Evolutionary conservation across 345 rosid species (phyloP), one percentile per base, ranked within the genome.

Genomic region (Syzygium jambos): DNA sequence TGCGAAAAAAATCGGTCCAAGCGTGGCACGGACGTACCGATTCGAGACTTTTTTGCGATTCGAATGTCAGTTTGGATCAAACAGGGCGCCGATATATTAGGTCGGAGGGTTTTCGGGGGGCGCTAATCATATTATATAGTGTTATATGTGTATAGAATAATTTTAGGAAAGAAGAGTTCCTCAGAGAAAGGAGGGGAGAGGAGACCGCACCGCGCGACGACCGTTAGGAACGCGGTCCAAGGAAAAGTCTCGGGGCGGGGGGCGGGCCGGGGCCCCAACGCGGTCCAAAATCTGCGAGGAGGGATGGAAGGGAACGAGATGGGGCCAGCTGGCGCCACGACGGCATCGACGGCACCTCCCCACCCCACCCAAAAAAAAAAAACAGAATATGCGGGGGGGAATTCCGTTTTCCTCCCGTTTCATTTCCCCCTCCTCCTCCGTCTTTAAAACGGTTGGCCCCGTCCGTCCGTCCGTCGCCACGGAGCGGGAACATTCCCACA

Each of bases 31-130:
- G 1, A 1, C 13, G 52, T 51, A 43, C 46, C 7, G 3, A 51
- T 51, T 10, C 11, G 52, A 51, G 3, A 51, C 1, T 3, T 51
- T 51, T 51, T 51, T 51, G 5, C 22, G 61, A 56, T 22, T 2
- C 23, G 61, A 22, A 56, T 9, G 27, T 27, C 4, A 25, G 29
- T 23, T 4, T 0, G 11, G 63, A 57, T 57, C 11, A 23, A 57
- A 4, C 4, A 23, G 0, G 0, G 29, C 63, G 23, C 25, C 2
- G 6, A 2, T 0, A 56, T 56, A 56, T 56, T 0, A 0, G 13
- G 9, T 23, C 10, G 13, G 61, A 56, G 46, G 46, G 46, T 43
- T 43, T 43, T 0, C 25, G 23, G n/a, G 7, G 7, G 6, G 25
- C 9, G 0, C n/a, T 56, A 0, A 56, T 23, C 61, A 25, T 3